A percentile compares a stretch with the other conserved stretches of the same genome.
These are phyloP conservation scores for Jamesozyma spencerorum DNA, from an alignment of 805 yeast genomes.

Conservation along the genomic window DNA sequence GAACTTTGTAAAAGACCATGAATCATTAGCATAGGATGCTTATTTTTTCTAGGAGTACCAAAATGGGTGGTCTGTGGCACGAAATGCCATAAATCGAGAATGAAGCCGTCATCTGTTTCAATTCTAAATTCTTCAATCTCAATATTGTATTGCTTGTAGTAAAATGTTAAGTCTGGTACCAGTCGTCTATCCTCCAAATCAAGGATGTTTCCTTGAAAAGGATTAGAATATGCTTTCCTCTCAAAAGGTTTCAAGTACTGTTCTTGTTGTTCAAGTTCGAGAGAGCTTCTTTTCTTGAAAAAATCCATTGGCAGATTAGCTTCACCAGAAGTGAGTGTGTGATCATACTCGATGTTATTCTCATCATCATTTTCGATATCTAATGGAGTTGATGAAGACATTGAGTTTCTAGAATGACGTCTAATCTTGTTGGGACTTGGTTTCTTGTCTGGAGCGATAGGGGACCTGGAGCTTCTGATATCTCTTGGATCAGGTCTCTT, in stretches of 20 bases:
- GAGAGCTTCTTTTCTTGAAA: background rate
- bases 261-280: background rate
- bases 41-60: slow-evolving; percentile 11
- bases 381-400: slow-evolving; percentile 16
- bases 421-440: slow-evolving; percentile 5
- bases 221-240: slow-evolving; percentile 12
- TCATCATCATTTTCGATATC: slow-evolving; percentile 17
- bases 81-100: slow-evolving; percentile 51
- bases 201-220: slow-evolving; percentile 19
- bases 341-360: slow-evolving; percentile 25
- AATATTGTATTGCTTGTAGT: slow-evolving; percentile 52
- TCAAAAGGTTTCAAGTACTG: background rate
- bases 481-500: slow-evolving; percentile 24
- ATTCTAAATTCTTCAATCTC: slow-evolving; percentile 51
- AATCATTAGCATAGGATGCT: slow-evolving; percentile 61
- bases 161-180: slow-evolving; percentile 53
- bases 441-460: slow-evolving; percentile 5
- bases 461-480: slow-evolving; percentile 21
- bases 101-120: slow-evolving; percentile 72
- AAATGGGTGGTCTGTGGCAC: slow-evolving; percentile 12
- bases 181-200: slow-evolving; percentile 28
- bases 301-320: background rate
- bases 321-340: slow-evolving; percentile 17
- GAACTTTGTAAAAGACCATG: slow-evolving; percentile 87
- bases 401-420: slow-evolving; percentile 11